phyloP scores from a whole-genome alignment of 2,329 filamentous ascomycete species.

The Penicillium digitatum region DNA sequence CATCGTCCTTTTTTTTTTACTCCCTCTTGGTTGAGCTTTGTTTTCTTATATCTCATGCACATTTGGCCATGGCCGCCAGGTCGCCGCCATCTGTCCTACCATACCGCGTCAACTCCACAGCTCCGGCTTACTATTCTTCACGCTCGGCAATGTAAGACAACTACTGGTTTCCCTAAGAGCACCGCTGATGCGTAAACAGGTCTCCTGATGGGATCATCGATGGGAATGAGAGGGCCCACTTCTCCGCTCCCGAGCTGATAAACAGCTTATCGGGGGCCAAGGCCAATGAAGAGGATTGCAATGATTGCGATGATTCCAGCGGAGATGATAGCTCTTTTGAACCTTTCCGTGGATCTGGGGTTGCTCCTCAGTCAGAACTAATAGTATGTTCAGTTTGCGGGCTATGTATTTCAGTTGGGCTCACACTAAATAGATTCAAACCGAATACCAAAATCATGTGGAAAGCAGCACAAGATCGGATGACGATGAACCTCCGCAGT shows the following conservation, averaged over 20 bases:
- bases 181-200: constrained; percentile 13
- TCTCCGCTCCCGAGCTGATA: constrained; percentile 1
- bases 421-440: constrained; percentile 29
- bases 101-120: constrained; percentile 15
- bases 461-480: constrained; percentile 46
- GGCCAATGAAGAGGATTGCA: constrained; percentile 1
- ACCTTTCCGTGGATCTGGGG: constrained; percentile 1
- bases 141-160: constrained; percentile 22
- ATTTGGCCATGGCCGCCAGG: constrained; percentile 28
- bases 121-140: constrained; percentile 10
- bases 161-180: neutral
- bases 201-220: constrained; percentile 12
- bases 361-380: constrained; percentile 19
- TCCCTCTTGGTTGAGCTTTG: neutral
- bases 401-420: neutral
- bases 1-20: constrained; percentile 6
- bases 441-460: constrained; percentile 16
- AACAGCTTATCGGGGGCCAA: constrained; percentile 1
- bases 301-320: neutral
- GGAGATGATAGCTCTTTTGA: neutral
- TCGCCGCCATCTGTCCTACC: constrained; percentile 27
- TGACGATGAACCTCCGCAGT: constrained; percentile 68
- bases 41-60: neutral
- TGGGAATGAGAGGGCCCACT: constrained; percentile 5
- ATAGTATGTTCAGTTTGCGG: constrained; percentile 20